These are phyloP conservation scores for Leucosporidium creatinivorum DNA, from an alignment of 768 basidiomycete genomes.

Conservation along the genomic window DNA sequence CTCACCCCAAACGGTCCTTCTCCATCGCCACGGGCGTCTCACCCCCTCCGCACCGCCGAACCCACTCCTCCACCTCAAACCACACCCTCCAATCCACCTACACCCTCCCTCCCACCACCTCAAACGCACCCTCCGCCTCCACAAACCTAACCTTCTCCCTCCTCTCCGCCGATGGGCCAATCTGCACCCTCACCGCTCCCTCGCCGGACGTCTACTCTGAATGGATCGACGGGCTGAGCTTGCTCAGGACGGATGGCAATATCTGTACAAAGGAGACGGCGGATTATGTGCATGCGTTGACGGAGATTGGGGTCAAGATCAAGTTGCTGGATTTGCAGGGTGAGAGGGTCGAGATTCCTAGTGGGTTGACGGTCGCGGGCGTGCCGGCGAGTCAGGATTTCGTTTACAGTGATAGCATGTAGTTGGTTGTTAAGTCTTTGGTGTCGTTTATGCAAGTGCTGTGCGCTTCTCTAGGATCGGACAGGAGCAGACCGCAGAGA, in stretches of 20 bases:
- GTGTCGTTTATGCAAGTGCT: neutral
- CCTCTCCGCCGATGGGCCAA: slow-evolving; percentile 54
- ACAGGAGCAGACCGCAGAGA: no score
- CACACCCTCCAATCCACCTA: slow-evolving; percentile 44
- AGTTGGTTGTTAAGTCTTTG: no score
- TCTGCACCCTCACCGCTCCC: slow-evolving; percentile 71
- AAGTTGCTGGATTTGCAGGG: slow-evolving; percentile 82
- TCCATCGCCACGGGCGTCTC: neutral
- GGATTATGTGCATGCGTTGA: slow-evolving; percentile 72
- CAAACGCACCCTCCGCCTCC: neutral
- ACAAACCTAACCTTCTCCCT: slow-evolving; percentile 63
- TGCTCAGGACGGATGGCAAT: slow-evolving; percentile 72
- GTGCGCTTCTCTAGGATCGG: neutral
- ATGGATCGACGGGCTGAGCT: slow-evolving; percentile 88
- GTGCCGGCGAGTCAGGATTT: neutral
- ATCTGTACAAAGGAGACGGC: slow-evolving; percentile 78
- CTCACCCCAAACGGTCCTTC: neutral
- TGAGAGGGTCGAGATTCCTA: slow-evolving; percentile 81
- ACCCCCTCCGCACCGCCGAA: no score
- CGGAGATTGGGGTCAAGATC: slow-evolving; percentile 86
- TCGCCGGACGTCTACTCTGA: slow-evolving; percentile 77
- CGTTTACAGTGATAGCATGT: neutral
- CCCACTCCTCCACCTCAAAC: slow-evolving; percentile 37
- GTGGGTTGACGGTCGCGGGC: neutral
- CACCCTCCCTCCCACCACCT: slow-evolving; percentile 43